These are phyloP conservation scores for Sugiyamaella sp. DNA, from an alignment of 1,139 yeast species.

Conservation along the genomic window DNA sequence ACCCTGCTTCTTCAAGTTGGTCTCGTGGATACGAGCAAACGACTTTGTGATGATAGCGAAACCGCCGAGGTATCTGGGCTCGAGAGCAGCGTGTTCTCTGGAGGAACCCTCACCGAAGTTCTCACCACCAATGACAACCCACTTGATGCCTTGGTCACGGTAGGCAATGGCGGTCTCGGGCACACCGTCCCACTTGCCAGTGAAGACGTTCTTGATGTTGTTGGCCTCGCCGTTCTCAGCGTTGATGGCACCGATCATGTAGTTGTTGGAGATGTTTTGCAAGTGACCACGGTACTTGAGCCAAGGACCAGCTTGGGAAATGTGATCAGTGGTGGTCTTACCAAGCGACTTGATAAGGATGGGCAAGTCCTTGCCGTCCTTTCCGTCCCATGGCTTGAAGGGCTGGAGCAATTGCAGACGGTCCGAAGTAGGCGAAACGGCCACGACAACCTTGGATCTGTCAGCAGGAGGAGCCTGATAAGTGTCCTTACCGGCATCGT, in stretches of 20 bases:
- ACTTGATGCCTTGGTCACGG: constrained; percentile 88
- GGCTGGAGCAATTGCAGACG: constrained; percentile 91
- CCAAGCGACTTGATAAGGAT: constrained; percentile 95
- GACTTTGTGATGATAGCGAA: constrained; percentile 96
- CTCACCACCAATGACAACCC: constrained; percentile 99
- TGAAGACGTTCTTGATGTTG: constrained; percentile 84
- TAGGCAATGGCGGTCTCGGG: constrained; percentile 95
- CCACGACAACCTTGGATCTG: constrained; percentile 74
- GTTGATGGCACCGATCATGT: constrained; percentile 99
- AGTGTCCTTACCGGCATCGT: constrained; percentile 93
- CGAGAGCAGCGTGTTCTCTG: constrained; percentile 99
- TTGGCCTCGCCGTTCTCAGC: constrained; percentile 96
- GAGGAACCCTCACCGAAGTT: constrained; percentile 99
- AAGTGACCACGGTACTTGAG: constrained; percentile 99
- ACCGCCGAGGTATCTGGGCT: constrained; percentile 99
- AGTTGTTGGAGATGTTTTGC: constrained; percentile 97
- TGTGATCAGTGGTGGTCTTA: constrained; percentile 99
- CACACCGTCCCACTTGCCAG: constrained; percentile 92
- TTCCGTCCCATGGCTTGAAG: constrained; percentile 93
- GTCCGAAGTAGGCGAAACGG: constrained; percentile 82
- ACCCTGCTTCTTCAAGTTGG: constrained; percentile 97
- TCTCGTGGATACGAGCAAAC: constrained; percentile 95
- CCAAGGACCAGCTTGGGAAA: constrained; percentile 99
- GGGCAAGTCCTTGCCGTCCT: constrained; percentile 87
- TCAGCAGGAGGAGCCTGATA: constrained; percentile 97